phyloP scores from a whole-genome alignment of 768 basidiomycete genomes.

The Lepiota venenata region DNA sequence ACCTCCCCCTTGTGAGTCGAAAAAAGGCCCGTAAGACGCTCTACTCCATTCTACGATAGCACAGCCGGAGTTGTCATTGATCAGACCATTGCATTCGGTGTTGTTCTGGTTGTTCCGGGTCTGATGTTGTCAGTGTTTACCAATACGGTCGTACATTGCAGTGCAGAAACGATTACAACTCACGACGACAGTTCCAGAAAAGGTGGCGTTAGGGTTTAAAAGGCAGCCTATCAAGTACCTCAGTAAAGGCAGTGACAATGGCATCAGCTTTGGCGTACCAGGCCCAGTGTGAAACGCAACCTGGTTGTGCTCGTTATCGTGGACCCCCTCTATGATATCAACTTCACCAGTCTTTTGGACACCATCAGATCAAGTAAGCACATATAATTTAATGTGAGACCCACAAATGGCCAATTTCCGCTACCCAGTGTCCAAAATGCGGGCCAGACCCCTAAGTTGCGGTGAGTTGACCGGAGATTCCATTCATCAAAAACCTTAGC shows the following conservation, averaged over 20 bases:
- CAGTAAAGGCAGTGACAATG: neutral
- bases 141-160: too few species aligned
- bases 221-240: constrained; percentile 17
- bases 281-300: constrained; percentile 76
- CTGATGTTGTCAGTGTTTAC: neutral
- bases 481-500: constrained; percentile 17
- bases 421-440: constrained; percentile 76
- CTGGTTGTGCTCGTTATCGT: constrained; percentile 82
- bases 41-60: constrained; percentile 76
- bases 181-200: constrained; percentile 11
- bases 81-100: constrained; percentile 45
- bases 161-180: neutral
- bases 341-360: constrained; percentile 70
- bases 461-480: neutral
- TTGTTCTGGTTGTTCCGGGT: constrained; percentile 6
- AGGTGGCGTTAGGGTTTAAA: constrained; percentile 20
- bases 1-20: constrained; percentile 79
- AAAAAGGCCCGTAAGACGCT: constrained; percentile 80
- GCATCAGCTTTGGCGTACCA: constrained; percentile 31
- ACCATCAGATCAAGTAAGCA: neutral
- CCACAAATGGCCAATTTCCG: constrained; percentile 56
- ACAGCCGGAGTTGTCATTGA: constrained; percentile 67
- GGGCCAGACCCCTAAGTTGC: constrained; percentile 72
- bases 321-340: constrained; percentile 83
- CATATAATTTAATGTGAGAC: constrained; percentile 17